Percentiles rank a stretch among this genome's conserved stretches.
These are phyloP conservation scores for Anacardium occidentale DNA, from an alignment of 345 rosid species.

Conservation along the genomic window DNA sequence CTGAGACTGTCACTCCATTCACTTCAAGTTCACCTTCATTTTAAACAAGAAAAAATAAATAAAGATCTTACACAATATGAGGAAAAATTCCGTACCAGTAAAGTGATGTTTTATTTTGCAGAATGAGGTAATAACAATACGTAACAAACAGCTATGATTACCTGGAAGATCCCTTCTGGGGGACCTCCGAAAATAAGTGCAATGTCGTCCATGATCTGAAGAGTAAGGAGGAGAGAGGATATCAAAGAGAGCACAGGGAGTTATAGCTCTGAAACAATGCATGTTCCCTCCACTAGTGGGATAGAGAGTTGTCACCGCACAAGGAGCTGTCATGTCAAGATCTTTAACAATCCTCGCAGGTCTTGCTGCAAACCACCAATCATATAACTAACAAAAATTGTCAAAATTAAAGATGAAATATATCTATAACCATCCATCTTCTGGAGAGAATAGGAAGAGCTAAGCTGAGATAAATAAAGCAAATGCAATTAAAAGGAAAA, in stretches of 20 bases:
- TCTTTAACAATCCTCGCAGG: slow-evolving; percentile 72
- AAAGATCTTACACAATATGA: not conserved
- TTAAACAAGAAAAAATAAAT: not conserved
- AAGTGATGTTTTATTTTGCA: not conserved
- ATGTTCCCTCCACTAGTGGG: slow-evolving; percentile 83
- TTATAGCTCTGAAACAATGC: slow-evolving; percentile 71
- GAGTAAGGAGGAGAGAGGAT: slow-evolving; percentile 77
- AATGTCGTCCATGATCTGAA: slow-evolving; percentile 54
- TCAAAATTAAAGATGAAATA: not conserved
- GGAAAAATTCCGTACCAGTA: not conserved
- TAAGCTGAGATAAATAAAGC: not conserved
- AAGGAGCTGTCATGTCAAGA: slow-evolving; percentile 63
- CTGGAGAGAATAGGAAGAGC: not conserved
- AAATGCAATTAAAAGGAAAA: not conserved
- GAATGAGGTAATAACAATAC: not conserved
- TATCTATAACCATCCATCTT: not conserved
- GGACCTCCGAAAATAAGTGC: slow-evolving; percentile 60
- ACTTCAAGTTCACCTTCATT: slow-evolving; percentile 64
- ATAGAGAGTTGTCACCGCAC: slow-evolving; percentile 59
- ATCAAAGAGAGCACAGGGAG: slow-evolving; percentile 76
- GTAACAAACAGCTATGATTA: slow-evolving; percentile 15
- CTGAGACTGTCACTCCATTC: slow-evolving; percentile 49
- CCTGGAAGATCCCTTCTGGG: slow-evolving; percentile 58
- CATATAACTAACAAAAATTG: slow-evolving; percentile 2
- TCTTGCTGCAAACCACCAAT: slow-evolving; percentile 55